phyloP scores from a whole-genome alignment of 306 rosid genomes.

The Luffa acutangula region DNA sequence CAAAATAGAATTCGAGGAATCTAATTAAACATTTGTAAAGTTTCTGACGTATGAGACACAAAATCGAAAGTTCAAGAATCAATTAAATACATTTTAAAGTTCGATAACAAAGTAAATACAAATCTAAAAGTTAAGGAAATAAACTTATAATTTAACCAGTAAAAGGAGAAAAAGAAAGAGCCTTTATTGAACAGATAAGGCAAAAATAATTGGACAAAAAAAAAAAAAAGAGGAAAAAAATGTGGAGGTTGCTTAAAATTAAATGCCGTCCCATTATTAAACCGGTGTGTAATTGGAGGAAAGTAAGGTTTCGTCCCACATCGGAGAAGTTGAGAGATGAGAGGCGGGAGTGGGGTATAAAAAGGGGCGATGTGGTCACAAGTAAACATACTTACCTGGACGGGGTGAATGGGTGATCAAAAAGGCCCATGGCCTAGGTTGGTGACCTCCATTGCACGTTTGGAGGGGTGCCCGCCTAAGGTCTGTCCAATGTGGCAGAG shows the following conservation, averaged over 20 bases:
- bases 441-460: slow-evolving; percentile 39
- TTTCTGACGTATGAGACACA: too few species aligned
- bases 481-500: slow-evolving; percentile 27
- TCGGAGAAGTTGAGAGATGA: neutral
- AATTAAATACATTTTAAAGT: too few species aligned
- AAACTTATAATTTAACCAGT: too few species aligned
- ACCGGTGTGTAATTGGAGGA: neutral
- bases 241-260: neutral
- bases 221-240: too few species aligned
- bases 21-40: too few species aligned
- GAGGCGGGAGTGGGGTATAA: neutral
- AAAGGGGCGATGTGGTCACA: neutral
- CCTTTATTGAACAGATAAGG: too few species aligned
- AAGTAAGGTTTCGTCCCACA: neutral
- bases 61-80: too few species aligned
- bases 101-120: too few species aligned
- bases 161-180: too few species aligned
- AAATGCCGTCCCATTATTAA: neutral
- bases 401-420: slow-evolving; percentile 20
- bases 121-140: too few species aligned
- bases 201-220: too few species aligned
- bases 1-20: too few species aligned
- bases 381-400: slow-evolving; percentile 28
- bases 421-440: slow-evolving; percentile 27
- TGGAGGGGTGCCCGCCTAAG: slow-evolving; percentile 24